A percentile compares a stretch with the other conserved stretches of the same genome.
Conservation (phyloP, 2,329 filamentous ascomycete species). For the Ophiostoma pallidulum region DNA sequence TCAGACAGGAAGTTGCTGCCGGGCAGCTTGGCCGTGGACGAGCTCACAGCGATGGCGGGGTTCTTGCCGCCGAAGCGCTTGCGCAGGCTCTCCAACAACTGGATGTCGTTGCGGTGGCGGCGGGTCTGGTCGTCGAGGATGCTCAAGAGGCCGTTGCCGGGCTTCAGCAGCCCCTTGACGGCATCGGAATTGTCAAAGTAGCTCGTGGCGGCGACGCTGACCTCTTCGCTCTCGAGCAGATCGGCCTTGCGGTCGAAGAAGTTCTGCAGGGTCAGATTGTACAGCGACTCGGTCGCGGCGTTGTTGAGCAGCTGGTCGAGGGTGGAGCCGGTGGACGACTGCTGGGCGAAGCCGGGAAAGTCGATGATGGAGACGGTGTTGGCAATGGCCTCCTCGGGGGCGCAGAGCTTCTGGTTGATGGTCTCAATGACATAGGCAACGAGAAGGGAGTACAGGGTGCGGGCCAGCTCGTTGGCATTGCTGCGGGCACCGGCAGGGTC, state of each 20-base stretch:
- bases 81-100: constrained; percentile 80
- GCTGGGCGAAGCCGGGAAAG: constrained; percentile 89
- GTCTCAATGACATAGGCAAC: constrained; percentile 90
- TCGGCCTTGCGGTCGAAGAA: constrained; percentile 96
- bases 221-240: constrained; percentile 87
- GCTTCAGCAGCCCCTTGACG: constrained; percentile 81
- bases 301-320: constrained; percentile 94
- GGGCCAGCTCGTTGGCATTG: constrained; percentile 88
- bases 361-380: constrained; percentile 95
- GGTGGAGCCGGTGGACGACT: constrained; percentile 69
- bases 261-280: constrained; percentile 86
- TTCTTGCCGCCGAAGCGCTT: constrained; percentile 96
- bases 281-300: constrained; percentile 81
- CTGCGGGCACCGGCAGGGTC: constrained; percentile 81
- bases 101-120: constrained; percentile 77
- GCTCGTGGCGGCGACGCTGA: constrained; percentile 79
- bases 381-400: constrained; percentile 73
- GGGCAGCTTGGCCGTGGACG: constrained; percentile 64
- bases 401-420: constrained; percentile 83
- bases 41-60: constrained; percentile 71
- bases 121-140: constrained; percentile 95
- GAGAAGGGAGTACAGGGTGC: constrained; percentile 85
- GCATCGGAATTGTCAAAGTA: constrained; percentile 98
- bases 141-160: constrained; percentile 83
- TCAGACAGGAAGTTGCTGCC: constrained; percentile 86